Conservation (phyloP, 2,329 filamentous ascomycete species). For the Penicillium sp. region DNA sequence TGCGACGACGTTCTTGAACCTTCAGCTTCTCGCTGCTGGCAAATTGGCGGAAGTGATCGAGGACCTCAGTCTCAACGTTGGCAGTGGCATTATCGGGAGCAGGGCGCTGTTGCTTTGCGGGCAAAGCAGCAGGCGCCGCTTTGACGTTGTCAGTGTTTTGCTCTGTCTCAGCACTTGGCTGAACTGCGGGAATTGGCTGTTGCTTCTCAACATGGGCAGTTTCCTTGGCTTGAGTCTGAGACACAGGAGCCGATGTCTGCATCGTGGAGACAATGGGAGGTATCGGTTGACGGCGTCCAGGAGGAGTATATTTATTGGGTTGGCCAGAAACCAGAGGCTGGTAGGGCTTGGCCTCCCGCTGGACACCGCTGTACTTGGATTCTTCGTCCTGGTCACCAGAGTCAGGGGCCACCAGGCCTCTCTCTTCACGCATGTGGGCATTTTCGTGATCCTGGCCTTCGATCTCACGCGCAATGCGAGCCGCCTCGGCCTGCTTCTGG, state of each 20-base stretch:
- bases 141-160: constrained; percentile 26
- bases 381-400: constrained; percentile 78
- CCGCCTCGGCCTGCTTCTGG: constrained; percentile 73
- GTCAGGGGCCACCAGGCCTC: constrained; percentile 64
- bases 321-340: constrained; percentile 62
- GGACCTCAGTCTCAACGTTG: constrained; percentile 60
- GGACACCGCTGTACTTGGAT: constrained; percentile 94
- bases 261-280: constrained; percentile 78
- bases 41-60: constrained; percentile 64
- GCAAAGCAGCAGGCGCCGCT: constrained; percentile 25
- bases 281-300: constrained; percentile 77
- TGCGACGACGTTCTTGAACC: constrained; percentile 56
- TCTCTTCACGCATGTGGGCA: constrained; percentile 84
- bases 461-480: constrained; percentile 84
- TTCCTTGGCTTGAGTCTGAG: constrained; percentile 28
- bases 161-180: constrained; percentile 24
- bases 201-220: constrained; percentile 21
- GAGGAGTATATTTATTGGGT: constrained; percentile 81
- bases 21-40: constrained; percentile 61
- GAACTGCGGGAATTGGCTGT: constrained; percentile 21
- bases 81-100: constrained; percentile 54
- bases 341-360: constrained; percentile 62
- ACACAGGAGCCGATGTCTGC: constrained; percentile 66
- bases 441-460: constrained; percentile 72
- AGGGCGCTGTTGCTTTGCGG: constrained; percentile 34